Base-by-base conservation (phyloP, 306 rosid species). In the Bauhinia variegata region DNA sequence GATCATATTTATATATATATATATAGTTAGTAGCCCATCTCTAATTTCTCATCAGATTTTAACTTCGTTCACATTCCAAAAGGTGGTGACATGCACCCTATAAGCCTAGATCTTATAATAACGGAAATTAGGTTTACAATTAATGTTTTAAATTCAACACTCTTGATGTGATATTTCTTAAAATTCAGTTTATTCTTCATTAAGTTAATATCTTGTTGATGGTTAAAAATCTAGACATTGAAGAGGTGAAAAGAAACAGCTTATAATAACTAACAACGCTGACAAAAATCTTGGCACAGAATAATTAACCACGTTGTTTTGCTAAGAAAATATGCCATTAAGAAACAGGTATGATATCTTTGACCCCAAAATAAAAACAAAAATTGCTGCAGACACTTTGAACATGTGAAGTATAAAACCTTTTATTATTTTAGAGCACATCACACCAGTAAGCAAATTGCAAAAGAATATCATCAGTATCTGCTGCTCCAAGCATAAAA, bases 401-500 rank as follows among this genome's bases (percentile, higher is more conserved):
- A 32, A 8, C 60, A 55, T n/a, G 23, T 3, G 13, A 55, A 31
- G 12, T 13, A 15, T 0, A 58, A 37, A 2, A 15, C 11, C 41
- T 32, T 33, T n/a, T 12, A 30, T 8, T 57, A 15, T 34, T 49
- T 59, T 70, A 19, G 47, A 53, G 46, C 56, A 60, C 60, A 65
- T 54, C 55, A 47, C 70, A 69, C n/a, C 8, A 52, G n/a, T n/a
- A n/a, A n/a, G 59, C 61, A 16, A 43, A 74, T 59, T 37, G 56
- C 63, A 67, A 74, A 49, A 60, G 39, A 68, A 75, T 83, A 79
- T 92, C 98, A 80, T 88, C 87, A 55, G 76, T 34, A 84, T 92
- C 98, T 78, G 93, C 83, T 12, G 82, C 96, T 63, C 86, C 93
- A 67, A 89, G 93, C 88, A 92, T 86, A 76, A 96, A 92, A 58